Conservation (phyloP, 192 early-diverging fungal genomes). For the Spizellomyces punctatus region DNA sequence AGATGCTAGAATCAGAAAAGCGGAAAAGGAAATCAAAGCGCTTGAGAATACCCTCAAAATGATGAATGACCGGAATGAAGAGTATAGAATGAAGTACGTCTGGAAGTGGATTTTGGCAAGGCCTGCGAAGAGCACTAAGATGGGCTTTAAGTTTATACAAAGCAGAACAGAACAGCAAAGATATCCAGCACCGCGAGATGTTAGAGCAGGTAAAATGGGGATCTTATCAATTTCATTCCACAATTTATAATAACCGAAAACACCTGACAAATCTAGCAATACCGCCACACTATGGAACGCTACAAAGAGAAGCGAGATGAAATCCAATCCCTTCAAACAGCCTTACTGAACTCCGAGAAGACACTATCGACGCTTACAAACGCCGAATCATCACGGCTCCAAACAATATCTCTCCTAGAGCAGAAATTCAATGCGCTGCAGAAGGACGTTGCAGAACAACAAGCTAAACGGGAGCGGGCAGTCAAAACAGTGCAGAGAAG, state of each 20-base stretch:
- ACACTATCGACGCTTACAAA: slow-evolving; percentile 26
- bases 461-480: slow-evolving; percentile 51
- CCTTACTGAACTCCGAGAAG: slow-evolving; percentile 43
- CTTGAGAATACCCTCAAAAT: slow-evolving; percentile 63
- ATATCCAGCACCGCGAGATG: slow-evolving; percentile 62
- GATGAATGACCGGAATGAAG: slow-evolving; percentile 63
- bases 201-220: slow-evolving; percentile 50
- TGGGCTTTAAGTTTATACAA: slow-evolving; percentile 49
- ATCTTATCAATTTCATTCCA: slow-evolving; percentile 11
- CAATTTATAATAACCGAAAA: not conserved
- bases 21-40: slow-evolving; percentile 67
- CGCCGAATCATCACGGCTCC: slow-evolving; percentile 46
- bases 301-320: slow-evolving; percentile 54
- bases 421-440: slow-evolving; percentile 38
- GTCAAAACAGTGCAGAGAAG: slow-evolving; percentile 27
- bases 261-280: slow-evolving; percentile 41
- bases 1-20: slow-evolving; percentile 59
- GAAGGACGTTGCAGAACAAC: slow-evolving; percentile 52
- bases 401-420: slow-evolving; percentile 47
- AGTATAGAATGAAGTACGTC: slow-evolving; percentile 55
- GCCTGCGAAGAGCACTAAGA: not conserved
- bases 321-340: slow-evolving; percentile 53
- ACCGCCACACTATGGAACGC: slow-evolving; percentile 53
- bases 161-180: slow-evolving; percentile 53
- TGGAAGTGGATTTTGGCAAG: slow-evolving; percentile 6